Conservation (phyloP, 2,329 filamentous ascomycete species). For the Clarireedia monteithiana region DNA sequence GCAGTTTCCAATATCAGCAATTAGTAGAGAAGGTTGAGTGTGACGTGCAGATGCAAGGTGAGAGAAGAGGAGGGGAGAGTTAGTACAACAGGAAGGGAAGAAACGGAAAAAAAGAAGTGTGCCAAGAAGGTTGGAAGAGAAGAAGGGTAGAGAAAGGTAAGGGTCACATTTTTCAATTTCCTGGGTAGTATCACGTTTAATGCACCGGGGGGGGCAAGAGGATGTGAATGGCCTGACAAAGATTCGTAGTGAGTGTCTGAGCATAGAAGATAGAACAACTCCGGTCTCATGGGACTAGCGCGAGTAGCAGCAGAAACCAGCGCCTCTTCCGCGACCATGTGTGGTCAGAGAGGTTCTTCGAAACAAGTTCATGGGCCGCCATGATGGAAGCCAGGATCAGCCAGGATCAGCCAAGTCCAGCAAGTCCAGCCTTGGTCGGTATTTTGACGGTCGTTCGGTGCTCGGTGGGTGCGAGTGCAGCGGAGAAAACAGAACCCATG, state of each 20-base stretch:
- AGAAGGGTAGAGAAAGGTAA: too few species aligned
- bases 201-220: too few species aligned
- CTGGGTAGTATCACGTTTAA: too few species aligned
- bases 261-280: constrained; percentile 4
- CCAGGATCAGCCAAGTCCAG: not conserved
- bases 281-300: constrained; percentile 6
- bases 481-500: too few species aligned
- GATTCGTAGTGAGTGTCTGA: not conserved
- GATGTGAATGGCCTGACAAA: too few species aligned
- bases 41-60: constrained; percentile 12
- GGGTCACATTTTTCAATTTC: too few species aligned
- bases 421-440: not conserved
- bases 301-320: not conserved
- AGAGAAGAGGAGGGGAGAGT: constrained; percentile 1
- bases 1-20: constrained; percentile 22
- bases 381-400: not conserved
- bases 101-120: constrained; percentile 5
- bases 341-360: constrained; percentile 12
- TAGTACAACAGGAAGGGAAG: constrained; percentile 7
- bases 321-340: constrained; percentile 13
- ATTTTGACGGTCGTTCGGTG: not conserved
- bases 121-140: constrained; percentile 7
- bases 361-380: constrained; percentile 8
- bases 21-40: constrained; percentile 17
- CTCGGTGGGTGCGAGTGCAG: too few species aligned